phyloP scores from a whole-genome alignment of 2,329 filamentous ascomycete species.

The Phyllosticta citriasiana region DNA sequence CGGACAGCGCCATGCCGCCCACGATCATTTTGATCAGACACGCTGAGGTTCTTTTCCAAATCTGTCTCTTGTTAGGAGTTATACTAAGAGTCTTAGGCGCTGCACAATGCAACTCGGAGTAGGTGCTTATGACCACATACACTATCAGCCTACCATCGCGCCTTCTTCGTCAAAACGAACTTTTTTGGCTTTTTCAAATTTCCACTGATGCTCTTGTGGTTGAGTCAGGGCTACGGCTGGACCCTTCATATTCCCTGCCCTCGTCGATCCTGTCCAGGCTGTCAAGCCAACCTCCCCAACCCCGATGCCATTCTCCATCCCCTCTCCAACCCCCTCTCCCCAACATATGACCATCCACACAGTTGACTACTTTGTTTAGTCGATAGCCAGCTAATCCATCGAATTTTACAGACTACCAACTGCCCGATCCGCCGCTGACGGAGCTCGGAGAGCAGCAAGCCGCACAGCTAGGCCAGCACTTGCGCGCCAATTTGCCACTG shows the following conservation, averaged over 20 bases:
- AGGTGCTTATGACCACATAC: constrained; percentile 2
- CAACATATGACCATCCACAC: not conserved
- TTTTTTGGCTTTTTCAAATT: not conserved
- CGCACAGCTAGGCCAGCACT: constrained; percentile 27
- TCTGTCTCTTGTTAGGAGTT: too few species aligned
- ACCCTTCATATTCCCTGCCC: not conserved
- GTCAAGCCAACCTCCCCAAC: not conserved
- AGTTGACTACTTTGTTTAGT: not conserved
- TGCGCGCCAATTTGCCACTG: constrained; percentile 25
- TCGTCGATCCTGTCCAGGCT: not conserved
- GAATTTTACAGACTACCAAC: constrained; percentile 24
- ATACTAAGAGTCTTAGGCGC: constrained; percentile 10
- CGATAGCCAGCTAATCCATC: not conserved
- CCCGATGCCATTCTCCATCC: not conserved
- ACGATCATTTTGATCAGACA: constrained; percentile 37
- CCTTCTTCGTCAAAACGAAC: not conserved
- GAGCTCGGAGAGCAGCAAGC: constrained; percentile 33
- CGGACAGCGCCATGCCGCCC: constrained; percentile 27
- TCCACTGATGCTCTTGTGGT: not conserved
- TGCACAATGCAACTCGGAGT: constrained; percentile 33
- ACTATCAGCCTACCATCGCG: not conserved
- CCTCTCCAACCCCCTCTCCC: not conserved
- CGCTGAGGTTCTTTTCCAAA: constrained; percentile 22
- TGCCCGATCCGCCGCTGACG: constrained; percentile 34
- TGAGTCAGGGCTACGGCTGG: not conserved